Conservation (phyloP, 108 stramenopile species). For the Nitzschia sp. region DNA sequence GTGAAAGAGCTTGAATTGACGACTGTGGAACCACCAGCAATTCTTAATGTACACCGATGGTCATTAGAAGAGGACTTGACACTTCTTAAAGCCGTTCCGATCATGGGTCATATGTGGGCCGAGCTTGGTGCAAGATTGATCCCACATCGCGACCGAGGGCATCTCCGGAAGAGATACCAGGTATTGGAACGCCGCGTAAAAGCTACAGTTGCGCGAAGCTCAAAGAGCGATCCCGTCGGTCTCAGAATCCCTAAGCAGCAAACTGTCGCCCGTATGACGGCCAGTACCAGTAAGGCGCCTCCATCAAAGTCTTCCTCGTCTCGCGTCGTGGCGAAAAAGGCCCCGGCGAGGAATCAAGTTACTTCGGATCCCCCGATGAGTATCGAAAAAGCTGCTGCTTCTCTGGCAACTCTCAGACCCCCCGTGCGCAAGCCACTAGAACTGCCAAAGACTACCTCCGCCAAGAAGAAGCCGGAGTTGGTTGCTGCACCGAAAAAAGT, state of each 20-base stretch:
- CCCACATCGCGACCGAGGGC: constrained; percentile 85
- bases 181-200: constrained; percentile 81
- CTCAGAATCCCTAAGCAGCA: not conserved
- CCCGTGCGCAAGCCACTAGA: not conserved
- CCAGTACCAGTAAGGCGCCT: constrained; percentile 5
- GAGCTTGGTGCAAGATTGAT: constrained; percentile 73
- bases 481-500: not conserved
- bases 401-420: constrained; percentile 17
- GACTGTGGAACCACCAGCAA: constrained; percentile 70
- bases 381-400: constrained; percentile 36
- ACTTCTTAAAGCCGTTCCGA: constrained; percentile 75
- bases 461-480: not conserved
- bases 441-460: not conserved
- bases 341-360: constrained; percentile 6
- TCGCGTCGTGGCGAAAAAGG: constrained; percentile 6
- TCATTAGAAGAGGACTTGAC: constrained; percentile 83
- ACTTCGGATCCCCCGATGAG: constrained; percentile 7
- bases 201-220: constrained; percentile 32
- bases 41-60: constrained; percentile 88
- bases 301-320: not conserved
- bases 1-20: constrained; percentile 36
- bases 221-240: constrained; percentile 8
- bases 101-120: constrained; percentile 85
- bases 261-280: not conserved
- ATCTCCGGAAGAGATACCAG: constrained; percentile 85